These are phyloP conservation scores for Lagenaria siceraria DNA, from an alignment of 306 rosid species.

Conservation along the genomic window DNA sequence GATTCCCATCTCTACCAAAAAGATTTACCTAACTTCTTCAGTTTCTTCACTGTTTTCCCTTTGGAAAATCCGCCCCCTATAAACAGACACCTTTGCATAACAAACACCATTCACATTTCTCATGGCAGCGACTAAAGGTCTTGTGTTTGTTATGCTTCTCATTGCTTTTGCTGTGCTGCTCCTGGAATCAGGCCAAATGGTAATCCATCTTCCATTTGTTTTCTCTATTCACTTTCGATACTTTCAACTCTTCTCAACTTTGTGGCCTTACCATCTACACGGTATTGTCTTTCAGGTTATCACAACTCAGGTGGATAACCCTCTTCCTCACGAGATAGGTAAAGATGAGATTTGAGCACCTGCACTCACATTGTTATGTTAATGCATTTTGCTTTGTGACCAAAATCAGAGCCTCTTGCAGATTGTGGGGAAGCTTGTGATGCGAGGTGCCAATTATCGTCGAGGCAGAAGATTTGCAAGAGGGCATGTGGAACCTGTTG, in stretches of 20 bases:
- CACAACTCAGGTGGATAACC: conserved; percentile 6
- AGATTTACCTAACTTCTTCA: background rate
- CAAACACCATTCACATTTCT: background rate
- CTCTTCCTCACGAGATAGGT: conserved; percentile 14
- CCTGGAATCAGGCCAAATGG: conserved; percentile 21
- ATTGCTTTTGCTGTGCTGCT: conserved; percentile 27
- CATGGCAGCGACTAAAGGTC: conserved; percentile 5
- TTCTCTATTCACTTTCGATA: background rate
- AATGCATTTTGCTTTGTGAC: background rate
- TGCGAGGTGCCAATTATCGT: conserved; percentile 37
- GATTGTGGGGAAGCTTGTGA: conserved; percentile 40
- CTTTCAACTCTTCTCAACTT: background rate
- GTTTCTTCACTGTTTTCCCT: background rate
- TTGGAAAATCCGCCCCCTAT: background rate
- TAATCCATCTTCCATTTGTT: background rate
- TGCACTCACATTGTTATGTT: background rate
- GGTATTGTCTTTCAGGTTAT: conserved; percentile 8
- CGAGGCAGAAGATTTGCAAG: conserved; percentile 37
- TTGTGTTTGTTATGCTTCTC: conserved; percentile 14
- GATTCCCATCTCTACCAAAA: background rate
- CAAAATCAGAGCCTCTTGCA: background rate
- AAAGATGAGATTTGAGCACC: background rate
- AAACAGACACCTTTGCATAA: background rate
- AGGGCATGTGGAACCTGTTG: conserved; percentile 71
- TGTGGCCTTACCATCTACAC: background rate